Evolutionary conservation across 805 yeast species (phyloP), one percentile per base, ranked within the genome.

Genomic region (Jamesozyma gamospora): DNA sequence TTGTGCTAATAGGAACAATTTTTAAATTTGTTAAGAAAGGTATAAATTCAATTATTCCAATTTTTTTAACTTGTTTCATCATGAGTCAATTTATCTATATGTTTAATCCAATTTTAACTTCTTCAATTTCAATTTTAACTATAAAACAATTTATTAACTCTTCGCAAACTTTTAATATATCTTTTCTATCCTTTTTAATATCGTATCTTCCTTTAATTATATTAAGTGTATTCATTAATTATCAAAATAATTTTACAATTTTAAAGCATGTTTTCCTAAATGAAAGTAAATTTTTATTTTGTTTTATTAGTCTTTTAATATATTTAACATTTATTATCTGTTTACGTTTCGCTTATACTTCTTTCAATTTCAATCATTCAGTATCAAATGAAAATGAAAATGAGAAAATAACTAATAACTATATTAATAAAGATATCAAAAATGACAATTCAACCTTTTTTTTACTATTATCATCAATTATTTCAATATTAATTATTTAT

Each of bases 101-200:
- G 27, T 36, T 33, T 38, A 45, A 36, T 34, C 45, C 41, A 24
- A 42, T 48, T 10, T 50, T 48, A 33, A 36, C 53, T 9, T 45
- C 51, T 2, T 32, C 43, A 15, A n/a, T 51, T n/a, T 38, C 49
- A 21, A 26, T 50, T 27, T 26, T 51, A n/a, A 43, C 44, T 6
- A 21, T 48, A n/a, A 41, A 42, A 27, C 41, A 31, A 18, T 15
- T 37, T 10, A 19, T 33, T 18, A 21, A 21, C 24, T 6, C 24
- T 21, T 21, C 24, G 8, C 7, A 17, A 18, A 14, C 7, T 24
- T 18, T 24, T 12, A 39, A 19, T 36, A 29, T 18, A 2, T 19
- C 28, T 19, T 26, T 15, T 2, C 12, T 16, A 7, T 4, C 15
- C 24, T 28, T 37, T 11, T 28, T 41, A 5, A 32, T 19, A 28